These are phyloP conservation scores for Neonectria neomacrospora DNA, from an alignment of 2,329 filamentous ascomycete species.

Conservation along the genomic window DNA sequence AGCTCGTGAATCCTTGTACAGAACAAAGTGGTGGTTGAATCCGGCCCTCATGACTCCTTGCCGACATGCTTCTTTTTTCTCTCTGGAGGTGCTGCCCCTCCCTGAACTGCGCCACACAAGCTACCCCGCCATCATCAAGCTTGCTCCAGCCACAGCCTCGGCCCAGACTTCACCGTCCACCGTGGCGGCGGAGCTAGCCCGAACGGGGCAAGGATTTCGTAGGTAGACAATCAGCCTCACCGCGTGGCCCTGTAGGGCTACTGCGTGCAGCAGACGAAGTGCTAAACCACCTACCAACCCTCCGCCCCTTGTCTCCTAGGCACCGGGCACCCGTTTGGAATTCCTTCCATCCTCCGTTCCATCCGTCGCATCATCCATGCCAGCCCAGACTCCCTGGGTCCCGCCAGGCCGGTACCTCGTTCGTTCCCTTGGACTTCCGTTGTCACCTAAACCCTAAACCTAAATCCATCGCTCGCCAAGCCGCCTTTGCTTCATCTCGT, in stretches of 20 bases:
- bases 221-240: constrained; percentile 21
- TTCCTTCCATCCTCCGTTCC: not conserved
- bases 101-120: constrained; percentile 21
- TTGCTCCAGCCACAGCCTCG: constrained; percentile 2
- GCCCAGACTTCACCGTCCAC: not conserved
- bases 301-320: not conserved
- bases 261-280: not conserved
- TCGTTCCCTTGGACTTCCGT: not conserved
- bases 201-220: constrained; percentile 15
- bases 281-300: not conserved
- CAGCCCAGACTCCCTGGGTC: not conserved
- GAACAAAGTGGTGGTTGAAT: not conserved
- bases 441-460: not conserved
- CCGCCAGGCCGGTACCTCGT: not conserved
- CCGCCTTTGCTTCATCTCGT: not conserved
- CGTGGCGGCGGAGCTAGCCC: constrained; percentile 19
- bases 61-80: constrained; percentile 15
- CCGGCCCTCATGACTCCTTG: constrained; percentile 17
- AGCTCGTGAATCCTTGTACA: not conserved
- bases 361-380: not conserved
- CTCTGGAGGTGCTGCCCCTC: constrained; percentile 22
- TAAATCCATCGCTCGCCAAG: constrained; percentile 1
- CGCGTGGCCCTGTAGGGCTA: constrained; percentile 26
- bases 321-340: not conserved
- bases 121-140: constrained; percentile 17